Base-by-base conservation (phyloP, 352 stramenopile genomes). In the Phytophthora sansomeana region DNA sequence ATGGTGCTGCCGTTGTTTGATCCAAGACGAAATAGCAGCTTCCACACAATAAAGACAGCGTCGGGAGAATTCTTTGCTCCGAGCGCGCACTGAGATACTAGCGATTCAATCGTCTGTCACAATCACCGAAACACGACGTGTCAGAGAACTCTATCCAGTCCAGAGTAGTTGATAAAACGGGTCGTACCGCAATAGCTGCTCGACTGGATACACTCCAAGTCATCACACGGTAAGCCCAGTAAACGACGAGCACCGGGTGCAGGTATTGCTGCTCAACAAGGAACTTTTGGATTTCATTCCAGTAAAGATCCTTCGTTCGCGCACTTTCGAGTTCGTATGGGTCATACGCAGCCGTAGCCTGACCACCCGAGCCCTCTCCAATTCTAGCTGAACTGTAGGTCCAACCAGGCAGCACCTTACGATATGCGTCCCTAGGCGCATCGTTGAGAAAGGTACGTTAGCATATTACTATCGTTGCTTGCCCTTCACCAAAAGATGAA, bases 271-370 rank as follows among this genome's bases (percentile, higher is more conserved):
- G 69, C 29, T 89, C 67, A 10, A 82, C 63, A 21, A 91, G 36
- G 33, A 85, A 88, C 24, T 80, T 77, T 58, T 93, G 85, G 43
- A 92, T 91, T 32, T 91, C 83, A 43, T 93, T 93, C 85, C 85
- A 93, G 58, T 93, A 91, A 11, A 66, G 38, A 66, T 93, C 85
- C 39, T 90, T 79, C 21, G 85, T 92, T 4, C 79, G 76, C n/a
- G 74, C 73, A 32, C 75, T 88, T 67, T 93, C 85, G 48, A 91
- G 65, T 51, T 92, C 80, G 60, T 88, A 88, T 7, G 80, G 85
- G 56, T 89, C 79, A 36, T 89, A 90, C 0, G 52, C 63, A 36
- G 49, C 33, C 33, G 57, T 43, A 7, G n/a, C 5, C 35, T 67
- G 57, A 5, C 6, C 46, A 44, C 43, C 55, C 10, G 41, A 48